Conservation (phyloP, 805 yeast genomes). For the Geotrichum ghanense region DNA sequence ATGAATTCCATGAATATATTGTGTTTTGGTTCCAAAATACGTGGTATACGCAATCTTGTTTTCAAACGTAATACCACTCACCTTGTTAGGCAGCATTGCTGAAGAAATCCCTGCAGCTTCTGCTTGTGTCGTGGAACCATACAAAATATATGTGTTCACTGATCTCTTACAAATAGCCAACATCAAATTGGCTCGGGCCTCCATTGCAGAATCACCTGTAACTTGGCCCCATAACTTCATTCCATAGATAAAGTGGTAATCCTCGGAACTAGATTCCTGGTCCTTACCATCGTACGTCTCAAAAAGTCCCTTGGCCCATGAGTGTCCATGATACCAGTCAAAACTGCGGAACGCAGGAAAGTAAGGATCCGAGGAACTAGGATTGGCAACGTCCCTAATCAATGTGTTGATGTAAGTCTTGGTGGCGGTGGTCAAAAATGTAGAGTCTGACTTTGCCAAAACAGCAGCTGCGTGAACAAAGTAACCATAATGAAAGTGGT, state of each 20-base stretch:
- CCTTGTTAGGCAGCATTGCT: conserved; percentile 43
- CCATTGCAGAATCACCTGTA: conserved; percentile 40
- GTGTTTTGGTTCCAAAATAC: conserved; percentile 49
- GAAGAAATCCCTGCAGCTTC: conserved; percentile 42
- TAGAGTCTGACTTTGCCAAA: conserved; percentile 50
- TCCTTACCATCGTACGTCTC: conserved; percentile 58
- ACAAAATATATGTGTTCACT: conserved; percentile 45
- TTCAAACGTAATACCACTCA: conserved; percentile 59
- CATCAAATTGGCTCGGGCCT: conserved; percentile 45
- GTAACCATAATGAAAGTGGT: conserved; percentile 82
- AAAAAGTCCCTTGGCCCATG: conserved; percentile 63
- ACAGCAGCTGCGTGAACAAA: conserved; percentile 75
- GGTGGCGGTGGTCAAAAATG: conserved; percentile 35
- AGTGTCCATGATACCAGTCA: conserved; percentile 66
- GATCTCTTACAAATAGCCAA: conserved; percentile 43
- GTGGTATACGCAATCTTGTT: conserved; percentile 65
- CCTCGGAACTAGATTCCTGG: conserved; percentile 63
- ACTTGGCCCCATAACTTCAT: conserved; percentile 60
- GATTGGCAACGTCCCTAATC: conserved; percentile 58
- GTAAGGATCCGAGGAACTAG: conserved; percentile 35
- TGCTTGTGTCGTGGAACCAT: conserved; percentile 20
- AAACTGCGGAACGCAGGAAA: conserved; percentile 58
- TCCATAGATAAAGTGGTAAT: conserved; percentile 56
- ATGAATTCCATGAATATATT: conserved; percentile 69
- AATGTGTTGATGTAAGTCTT: conserved; percentile 49